Conservation (phyloP, 2,329 filamentous ascomycete genomes). For the Xenoacremonium recifei region DNA sequence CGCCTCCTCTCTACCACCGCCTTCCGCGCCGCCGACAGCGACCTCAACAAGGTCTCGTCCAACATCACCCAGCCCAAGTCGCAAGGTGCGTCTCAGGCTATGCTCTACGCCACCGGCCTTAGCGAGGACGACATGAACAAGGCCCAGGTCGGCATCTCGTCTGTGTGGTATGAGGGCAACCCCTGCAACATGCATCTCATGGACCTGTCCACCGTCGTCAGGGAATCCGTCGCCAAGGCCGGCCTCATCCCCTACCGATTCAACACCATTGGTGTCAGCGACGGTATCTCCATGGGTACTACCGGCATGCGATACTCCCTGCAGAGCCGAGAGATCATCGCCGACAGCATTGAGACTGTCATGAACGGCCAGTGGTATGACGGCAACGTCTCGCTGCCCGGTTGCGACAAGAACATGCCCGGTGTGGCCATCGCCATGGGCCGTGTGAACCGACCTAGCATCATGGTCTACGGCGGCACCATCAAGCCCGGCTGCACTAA, state of each 20-base stretch:
- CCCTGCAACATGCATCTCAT: slow-evolving; percentile 99
- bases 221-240: slow-evolving; percentile 60
- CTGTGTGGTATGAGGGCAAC: slow-evolving; percentile 97
- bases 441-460: slow-evolving; percentile 84
- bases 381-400: slow-evolving; percentile 92
- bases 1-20: slow-evolving; percentile 52
- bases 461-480: slow-evolving; percentile 97
- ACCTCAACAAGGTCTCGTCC: slow-evolving; percentile 81
- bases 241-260: slow-evolving; percentile 93
- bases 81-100: slow-evolving; percentile 96
- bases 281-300: slow-evolving; percentile 98
- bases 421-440: slow-evolving; percentile 92
- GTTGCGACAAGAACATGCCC: slow-evolving; percentile 99
- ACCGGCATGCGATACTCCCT: slow-evolving; percentile 94
- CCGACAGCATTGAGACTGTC: slow-evolving; percentile 97
- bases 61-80: slow-evolving; percentile 95
- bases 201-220: slow-evolving; percentile 78
- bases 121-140: slow-evolving; percentile 88
- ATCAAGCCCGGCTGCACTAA: slow-evolving; percentile 87
- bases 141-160: slow-evolving; percentile 95
- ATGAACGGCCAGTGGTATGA: slow-evolving; percentile 99
- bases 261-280: slow-evolving; percentile 97
- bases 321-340: slow-evolving; percentile 94
- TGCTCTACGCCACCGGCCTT: slow-evolving; percentile 95
- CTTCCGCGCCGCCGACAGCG: slow-evolving; percentile 45